Evolutionary conservation across 257 asterid genomes (phyloP).

Genomic region (Nicotiana paniculata): DNA sequence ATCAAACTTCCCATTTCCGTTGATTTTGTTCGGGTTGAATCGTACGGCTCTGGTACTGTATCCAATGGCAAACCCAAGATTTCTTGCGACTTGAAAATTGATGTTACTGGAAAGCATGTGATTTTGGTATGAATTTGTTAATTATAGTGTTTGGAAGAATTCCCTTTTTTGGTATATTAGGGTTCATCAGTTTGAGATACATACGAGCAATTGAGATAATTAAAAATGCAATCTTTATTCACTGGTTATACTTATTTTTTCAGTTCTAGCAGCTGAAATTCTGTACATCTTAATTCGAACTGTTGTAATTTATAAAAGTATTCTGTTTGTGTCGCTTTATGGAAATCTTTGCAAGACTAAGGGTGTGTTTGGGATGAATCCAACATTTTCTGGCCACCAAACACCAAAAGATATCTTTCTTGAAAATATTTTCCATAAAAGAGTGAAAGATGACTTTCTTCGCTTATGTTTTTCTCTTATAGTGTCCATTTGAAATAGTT

Average conservation of each 20-base stretch:
- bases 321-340: not conserved
- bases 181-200: not conserved
- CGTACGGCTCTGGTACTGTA: conserved; percentile 79
- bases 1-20: conserved; percentile 56
- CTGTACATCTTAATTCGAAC: not conserved
- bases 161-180: not conserved
- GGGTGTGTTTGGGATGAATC: too few relatives aligned
- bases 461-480: too few relatives aligned
- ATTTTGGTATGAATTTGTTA: conserved; percentile 39
- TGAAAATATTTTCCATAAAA: too few relatives aligned
- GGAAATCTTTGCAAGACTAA: too few relatives aligned
- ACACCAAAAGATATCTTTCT: too few relatives aligned
- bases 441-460: too few relatives aligned
- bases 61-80: conserved; percentile 65
- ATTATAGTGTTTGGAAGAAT: not conserved
- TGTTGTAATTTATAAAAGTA: not conserved
- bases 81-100: conserved; percentile 61
- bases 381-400: too few relatives aligned
- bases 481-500: too few relatives aligned
- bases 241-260: not conserved
- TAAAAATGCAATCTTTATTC: not conserved
- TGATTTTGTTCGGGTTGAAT: conserved; percentile 70
- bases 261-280: not conserved
- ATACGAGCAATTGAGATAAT: not conserved
- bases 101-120: conserved; percentile 71